Evolutionary conservation across 2,329 filamentous ascomycete species (phyloP), one percentile per base, ranked within the genome.

Genomic region (Aspergillus udagawae): DNA sequence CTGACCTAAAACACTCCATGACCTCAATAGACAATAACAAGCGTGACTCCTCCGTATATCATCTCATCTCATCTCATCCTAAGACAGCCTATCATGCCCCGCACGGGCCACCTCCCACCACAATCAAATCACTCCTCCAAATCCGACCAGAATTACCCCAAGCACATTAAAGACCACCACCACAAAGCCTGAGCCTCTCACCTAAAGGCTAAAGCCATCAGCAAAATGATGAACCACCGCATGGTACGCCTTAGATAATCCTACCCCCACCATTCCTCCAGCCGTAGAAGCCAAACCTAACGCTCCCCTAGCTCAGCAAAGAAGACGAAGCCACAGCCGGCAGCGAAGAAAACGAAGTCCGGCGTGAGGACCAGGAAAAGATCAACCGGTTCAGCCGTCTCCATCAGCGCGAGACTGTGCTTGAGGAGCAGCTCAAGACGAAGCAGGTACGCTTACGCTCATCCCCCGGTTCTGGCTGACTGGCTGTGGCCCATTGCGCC

Each of bases 371-470:
- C 73, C 94, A 99, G 76, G 92, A 97, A 79, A 96, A 94, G 79
- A 99, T 99, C 85, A 99, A 99, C 79, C 88, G 87, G 63, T 99
- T 99, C 82, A 97, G 92, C 75, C 87, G 92, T 48, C 81, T 99
- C 61, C 94, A 99, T 74, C 91, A 95, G 73, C 88, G 90, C 52
- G 90, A 96, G 73, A 82, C 89, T 35, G 76, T 82, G 3, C 74
- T 97, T 3, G 87, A 95, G 71, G 92, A 95, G 50, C 86, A 94
- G 66, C 77, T 97, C 63, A 88, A 89, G 70, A 74, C 77, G 5
- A 97, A 96, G 74, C 86, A 86, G 73, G 93, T 73, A 66, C 21
- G 41, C 54, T 12, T n/a, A 9, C 23, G 21, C 21, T 52, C 17
- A 32, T 41, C 27, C 49, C 23, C 3, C 42, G 49, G n/a, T 32